Base-by-base conservation (phyloP, 2,329 filamentous ascomycete species). In the Boeremia lycopersici region DNA sequence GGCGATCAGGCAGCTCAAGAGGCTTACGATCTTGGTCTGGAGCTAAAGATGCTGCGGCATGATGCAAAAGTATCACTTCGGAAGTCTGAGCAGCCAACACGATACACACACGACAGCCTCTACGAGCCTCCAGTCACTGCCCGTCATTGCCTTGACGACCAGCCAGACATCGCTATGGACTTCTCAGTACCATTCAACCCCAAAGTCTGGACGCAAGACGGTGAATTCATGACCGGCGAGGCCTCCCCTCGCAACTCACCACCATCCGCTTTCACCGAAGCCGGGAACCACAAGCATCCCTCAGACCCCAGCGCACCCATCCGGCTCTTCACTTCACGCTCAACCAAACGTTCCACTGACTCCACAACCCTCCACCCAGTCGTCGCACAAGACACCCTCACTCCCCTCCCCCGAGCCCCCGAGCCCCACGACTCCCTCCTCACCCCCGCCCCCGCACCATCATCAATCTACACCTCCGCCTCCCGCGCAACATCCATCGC, bases 11-110 rank as follows among this genome's bases (percentile, higher is more conserved):
- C 47, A 8, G 46, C 64, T 3, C 41, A 50, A 6, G 45, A 62
- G 4, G 68, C 68, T 2, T 65, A 63, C 28, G 55, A 65, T 23
- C 25, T 70, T 4, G 70, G 68, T 13, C 34, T 61, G 36, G 45
- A 65, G 28, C 36, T 73, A 41, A 67, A 62, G 42, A 40, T 28
- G 17, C 7, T 62, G 13, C 29, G 59, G 5, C 34, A 34, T 15
- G 48, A 56, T 15, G 47, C 43, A 25, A 56, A 42, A 11, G 11
- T 26, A 5, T 23, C 23, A 6, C 52, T 55, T 23, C 36, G 30
- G 8, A 35, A 13, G 4, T 31, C 35, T 26, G 38, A 26, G 19
- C 46, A 41, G n/a, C 15, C 46, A 15, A 33, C 31, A 3, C 35
- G 6, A 4, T 47, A 41, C n/a, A 46, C 30, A 6, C 52, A n/a